Evolutionary conservation across 345 rosid species (phyloP).

Genomic region (Citrus glauca): DNA sequence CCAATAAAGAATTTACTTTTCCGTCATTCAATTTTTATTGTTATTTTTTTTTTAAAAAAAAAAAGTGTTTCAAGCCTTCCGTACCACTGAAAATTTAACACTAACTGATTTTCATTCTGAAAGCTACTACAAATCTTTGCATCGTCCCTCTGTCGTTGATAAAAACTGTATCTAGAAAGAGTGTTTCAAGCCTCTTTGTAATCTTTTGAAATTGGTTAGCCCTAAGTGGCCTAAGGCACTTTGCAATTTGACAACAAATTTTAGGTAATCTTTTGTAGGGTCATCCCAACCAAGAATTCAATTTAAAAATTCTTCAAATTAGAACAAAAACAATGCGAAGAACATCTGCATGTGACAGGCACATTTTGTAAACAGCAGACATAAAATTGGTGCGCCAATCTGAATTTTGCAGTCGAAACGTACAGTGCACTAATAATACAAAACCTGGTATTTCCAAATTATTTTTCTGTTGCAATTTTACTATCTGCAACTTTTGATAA

Average conservation of each 20-base stretch:
- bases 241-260: background rate
- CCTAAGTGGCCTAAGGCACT: background rate
- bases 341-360: background rate
- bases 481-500: background rate
- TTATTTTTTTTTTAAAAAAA: too few species aligned
- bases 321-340: background rate
- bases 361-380: too few species aligned
- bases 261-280: background rate
- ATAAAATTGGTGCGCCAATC: too few species aligned
- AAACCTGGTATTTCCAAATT: background rate
- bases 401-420: background rate
- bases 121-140: background rate
- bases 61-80: too few species aligned
- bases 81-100: too few species aligned
- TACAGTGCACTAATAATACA: background rate
- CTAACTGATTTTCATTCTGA: too few species aligned
- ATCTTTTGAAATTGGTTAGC: background rate
- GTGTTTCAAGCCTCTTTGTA: too few species aligned
- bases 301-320: background rate
- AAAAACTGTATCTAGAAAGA: too few species aligned
- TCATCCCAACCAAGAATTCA: background rate
- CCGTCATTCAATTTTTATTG: too few species aligned
- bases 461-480: background rate
- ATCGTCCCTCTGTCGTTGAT: too few species aligned
- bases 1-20: too few species aligned